These are phyloP conservation scores for Aspergillus tanneri DNA, from an alignment of 2,329 filamentous ascomycete species.

Conservation along the genomic window DNA sequence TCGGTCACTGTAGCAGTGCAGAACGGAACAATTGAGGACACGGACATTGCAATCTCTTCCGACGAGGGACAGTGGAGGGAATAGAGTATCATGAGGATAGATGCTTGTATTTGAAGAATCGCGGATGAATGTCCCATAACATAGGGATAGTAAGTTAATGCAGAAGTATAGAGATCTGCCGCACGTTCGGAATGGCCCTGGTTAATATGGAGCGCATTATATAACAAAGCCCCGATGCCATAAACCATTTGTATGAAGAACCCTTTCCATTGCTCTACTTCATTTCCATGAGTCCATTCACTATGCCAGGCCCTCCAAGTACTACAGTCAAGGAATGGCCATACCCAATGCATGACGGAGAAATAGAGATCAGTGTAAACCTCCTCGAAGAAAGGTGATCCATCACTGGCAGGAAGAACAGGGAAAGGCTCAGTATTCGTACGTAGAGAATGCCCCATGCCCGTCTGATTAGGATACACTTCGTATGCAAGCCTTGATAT, in stretches of 20 bases:
- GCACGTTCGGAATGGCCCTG: slow-evolving; percentile 22
- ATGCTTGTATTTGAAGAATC: slow-evolving; percentile 30
- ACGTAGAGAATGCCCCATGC: not conserved
- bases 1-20: slow-evolving; percentile 29
- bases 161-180: slow-evolving; percentile 24
- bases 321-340: slow-evolving; percentile 27
- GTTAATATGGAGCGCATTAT: slow-evolving; percentile 23
- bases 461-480: not conserved
- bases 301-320: slow-evolving; percentile 26
- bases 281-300: slow-evolving; percentile 11
- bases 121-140: slow-evolving; percentile 27
- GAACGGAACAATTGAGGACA: slow-evolving; percentile 29
- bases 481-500: slow-evolving; percentile 3
- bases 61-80: slow-evolving; percentile 29
- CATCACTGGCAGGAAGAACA: slow-evolving; percentile 4
- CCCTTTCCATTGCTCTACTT: slow-evolving; percentile 23
- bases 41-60: slow-evolving; percentile 25
- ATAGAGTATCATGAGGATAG: slow-evolving; percentile 28
- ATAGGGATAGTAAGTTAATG: slow-evolving; percentile 28
- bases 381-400: slow-evolving; percentile 23
- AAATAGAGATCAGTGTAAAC: slow-evolving; percentile 30
- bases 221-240: slow-evolving; percentile 29
- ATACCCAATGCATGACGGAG: slow-evolving; percentile 27
- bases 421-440: not conserved
- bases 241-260: slow-evolving; percentile 31